A percentile compares a stretch with the other conserved stretches of the same genome.
These are phyloP conservation scores for Hyphopichia pseudoburtonii DNA, from an alignment of 1,139 yeast genomes.

Conservation along the genomic window DNA sequence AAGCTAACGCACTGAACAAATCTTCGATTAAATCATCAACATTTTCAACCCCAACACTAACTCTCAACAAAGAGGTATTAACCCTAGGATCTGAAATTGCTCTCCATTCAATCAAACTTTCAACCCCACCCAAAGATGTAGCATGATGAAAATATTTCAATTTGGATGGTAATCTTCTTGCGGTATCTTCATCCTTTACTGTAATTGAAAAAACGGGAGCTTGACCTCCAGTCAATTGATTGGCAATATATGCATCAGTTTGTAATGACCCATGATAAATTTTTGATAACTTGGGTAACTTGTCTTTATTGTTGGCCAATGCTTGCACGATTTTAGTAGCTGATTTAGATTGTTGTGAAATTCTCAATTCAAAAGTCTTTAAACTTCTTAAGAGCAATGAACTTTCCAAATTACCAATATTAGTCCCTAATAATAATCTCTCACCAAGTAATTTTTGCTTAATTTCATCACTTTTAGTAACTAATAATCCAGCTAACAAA, in stretches of 20 bases:
- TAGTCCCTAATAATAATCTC: conserved; percentile 72
- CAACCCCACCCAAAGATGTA: conserved; percentile 92
- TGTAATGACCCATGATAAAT: conserved; percentile 78
- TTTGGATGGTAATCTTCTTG: conserved; percentile 64
- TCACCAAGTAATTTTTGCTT: conserved; percentile 53
- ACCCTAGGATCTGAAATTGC: conserved; percentile 66
- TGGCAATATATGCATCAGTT: conserved; percentile 56
- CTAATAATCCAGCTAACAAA: conserved; percentile 75
- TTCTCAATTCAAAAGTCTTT: conserved; percentile 74
- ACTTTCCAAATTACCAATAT: conserved; percentile 74
- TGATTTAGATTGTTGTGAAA: conserved; percentile 61
- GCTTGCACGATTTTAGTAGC: conserved; percentile 64
- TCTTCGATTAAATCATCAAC: conserved; percentile 72
- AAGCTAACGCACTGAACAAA: conserved; percentile 32
- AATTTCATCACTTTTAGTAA: conserved; percentile 53
- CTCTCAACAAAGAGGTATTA: conserved; percentile 57
- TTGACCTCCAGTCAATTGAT: conserved; percentile 66
- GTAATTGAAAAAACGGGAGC: conserved; percentile 77
- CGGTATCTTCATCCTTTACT: conserved; percentile 50
- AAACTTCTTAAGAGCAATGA: conserved; percentile 74
- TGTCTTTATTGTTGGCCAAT: conserved; percentile 47
- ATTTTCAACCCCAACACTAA: conserved; percentile 79
- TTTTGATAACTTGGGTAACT: conserved; percentile 49
- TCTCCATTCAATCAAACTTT: conserved; percentile 89
- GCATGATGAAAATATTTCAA: conserved; percentile 82